Evolutionary conservation across 345 rosid species (phyloP).

Genomic region (Lepidium africanum): DNA sequence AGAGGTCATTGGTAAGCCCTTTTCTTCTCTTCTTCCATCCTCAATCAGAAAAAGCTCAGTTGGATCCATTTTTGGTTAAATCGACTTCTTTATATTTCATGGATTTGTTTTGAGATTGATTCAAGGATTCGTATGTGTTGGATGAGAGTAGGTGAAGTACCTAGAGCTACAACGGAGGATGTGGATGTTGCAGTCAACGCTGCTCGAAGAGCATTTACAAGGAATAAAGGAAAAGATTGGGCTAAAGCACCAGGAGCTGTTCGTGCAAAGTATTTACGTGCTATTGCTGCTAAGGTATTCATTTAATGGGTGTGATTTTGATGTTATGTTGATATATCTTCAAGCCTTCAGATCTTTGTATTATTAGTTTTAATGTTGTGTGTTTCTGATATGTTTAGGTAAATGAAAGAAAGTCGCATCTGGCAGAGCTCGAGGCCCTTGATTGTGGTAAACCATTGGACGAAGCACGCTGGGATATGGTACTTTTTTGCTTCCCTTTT

Average conservation of each 20-base stretch:
- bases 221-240: constrained; percentile 83
- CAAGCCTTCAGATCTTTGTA: not conserved
- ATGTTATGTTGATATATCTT: not conserved
- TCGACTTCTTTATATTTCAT: not conserved
- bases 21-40: not conserved
- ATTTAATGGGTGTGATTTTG: not conserved
- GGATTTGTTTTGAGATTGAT: not conserved
- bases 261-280: constrained; percentile 91
- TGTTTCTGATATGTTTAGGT: constrained; percentile 35
- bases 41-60: not conserved
- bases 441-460: constrained; percentile 92
- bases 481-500: constrained; percentile 25
- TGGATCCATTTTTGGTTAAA: not conserved
- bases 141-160: constrained; percentile 59
- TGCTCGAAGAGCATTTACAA: constrained; percentile 62
- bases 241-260: constrained; percentile 65
- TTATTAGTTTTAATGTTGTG: not conserved
- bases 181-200: constrained; percentile 90
- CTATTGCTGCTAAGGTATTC: constrained; percentile 87
- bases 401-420: constrained; percentile 54
- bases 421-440: constrained; percentile 75
- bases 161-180: constrained; percentile 87
- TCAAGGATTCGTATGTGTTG: not conserved
- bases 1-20: constrained; percentile 48
- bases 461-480: constrained; percentile 92